Evolutionary conservation across 139 green algal species (phyloP).

Genomic region (Medakamo hakoo): DNA sequence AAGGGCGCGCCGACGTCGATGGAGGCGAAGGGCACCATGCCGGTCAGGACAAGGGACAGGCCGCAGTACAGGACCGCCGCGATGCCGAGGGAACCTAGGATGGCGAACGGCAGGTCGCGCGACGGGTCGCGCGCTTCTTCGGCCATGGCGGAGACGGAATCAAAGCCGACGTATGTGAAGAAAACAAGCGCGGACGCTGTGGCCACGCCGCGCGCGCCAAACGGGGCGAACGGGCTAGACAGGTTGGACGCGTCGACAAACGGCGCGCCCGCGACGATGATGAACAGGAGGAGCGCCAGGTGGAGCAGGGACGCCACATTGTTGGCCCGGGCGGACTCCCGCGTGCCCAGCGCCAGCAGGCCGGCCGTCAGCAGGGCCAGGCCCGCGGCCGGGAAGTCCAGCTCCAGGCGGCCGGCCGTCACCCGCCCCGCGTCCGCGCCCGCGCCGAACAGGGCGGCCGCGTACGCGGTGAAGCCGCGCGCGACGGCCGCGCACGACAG

Average conservation of each 20-base stretch:
- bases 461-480: constrained; percentile 68
- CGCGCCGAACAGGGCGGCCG: constrained; percentile 38
- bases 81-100: constrained; percentile 40
- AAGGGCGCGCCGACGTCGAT: constrained; percentile 54
- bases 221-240: constrained; percentile 25
- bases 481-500: constrained; percentile 58
- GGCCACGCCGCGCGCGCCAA: constrained; percentile 31
- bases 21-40: constrained; percentile 24
- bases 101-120: constrained; percentile 48
- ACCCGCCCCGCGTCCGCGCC: constrained; percentile 23
- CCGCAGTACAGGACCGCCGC: constrained; percentile 46
- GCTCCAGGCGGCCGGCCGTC: constrained; percentile 13
- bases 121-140: constrained; percentile 45
- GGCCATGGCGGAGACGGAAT: constrained; percentile 41
- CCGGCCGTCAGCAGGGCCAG: constrained; percentile 22
- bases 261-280: constrained; percentile 25
- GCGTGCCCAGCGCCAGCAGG: constrained; percentile 47
- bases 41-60: constrained; percentile 22
- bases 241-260: constrained; percentile 31
- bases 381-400: constrained; percentile 40
- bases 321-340: constrained; percentile 60
- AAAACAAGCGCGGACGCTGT: constrained; percentile 34
- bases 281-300: constrained; percentile 32
- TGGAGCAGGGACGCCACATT: constrained; percentile 20
- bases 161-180: constrained; percentile 25